These are phyloP conservation scores for Phytopythium delawarense DNA, from an alignment of 352 stramenopile genomes.

Conservation along the genomic window DNA sequence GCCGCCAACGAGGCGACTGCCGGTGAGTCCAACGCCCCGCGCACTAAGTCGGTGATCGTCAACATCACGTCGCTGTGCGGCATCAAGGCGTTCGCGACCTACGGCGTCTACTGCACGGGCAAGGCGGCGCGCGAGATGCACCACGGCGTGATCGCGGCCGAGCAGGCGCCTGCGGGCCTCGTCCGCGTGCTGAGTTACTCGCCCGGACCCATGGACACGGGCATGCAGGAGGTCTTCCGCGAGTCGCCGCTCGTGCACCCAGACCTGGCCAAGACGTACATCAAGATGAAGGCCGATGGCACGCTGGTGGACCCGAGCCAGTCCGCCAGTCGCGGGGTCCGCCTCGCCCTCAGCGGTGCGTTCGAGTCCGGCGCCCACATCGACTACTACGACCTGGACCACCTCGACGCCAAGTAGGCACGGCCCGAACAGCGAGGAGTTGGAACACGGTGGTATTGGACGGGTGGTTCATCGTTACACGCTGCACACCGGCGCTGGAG, in stretches of 20 bases:
- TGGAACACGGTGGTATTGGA: neutral
- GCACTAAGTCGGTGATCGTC: constrained; percentile 42
- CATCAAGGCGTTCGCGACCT: constrained; percentile 75
- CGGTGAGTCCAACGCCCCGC: neutral
- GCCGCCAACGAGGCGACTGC: neutral
- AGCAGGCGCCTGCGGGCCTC: constrained; percentile 33
- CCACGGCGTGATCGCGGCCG: constrained; percentile 54
- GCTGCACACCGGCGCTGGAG: neutral
- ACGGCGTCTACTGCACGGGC: constrained; percentile 76
- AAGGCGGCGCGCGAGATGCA: constrained; percentile 90
- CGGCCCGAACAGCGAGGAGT: neutral
- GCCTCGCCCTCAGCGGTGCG: constrained; percentile 37
- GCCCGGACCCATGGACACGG: constrained; percentile 84
- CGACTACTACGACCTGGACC: constrained; percentile 73
- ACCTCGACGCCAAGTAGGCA: constrained; percentile 9
- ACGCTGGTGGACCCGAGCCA: constrained; percentile 41
- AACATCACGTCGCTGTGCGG: constrained; percentile 87
- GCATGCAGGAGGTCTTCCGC: constrained; percentile 75
- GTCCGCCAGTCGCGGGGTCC: constrained; percentile 61
- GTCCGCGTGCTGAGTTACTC: constrained; percentile 82
- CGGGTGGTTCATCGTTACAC: neutral
- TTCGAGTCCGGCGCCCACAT: constrained; percentile 65
- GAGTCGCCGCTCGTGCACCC: constrained; percentile 37
- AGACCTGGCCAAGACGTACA: constrained; percentile 38
- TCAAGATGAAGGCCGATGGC: constrained; percentile 48